A percentile compares a stretch with the other conserved stretches of the same genome.
These are phyloP conservation scores for Auriculariales sp. DNA, from an alignment of 768 basidiomycete species.

Conservation along the genomic window DNA sequence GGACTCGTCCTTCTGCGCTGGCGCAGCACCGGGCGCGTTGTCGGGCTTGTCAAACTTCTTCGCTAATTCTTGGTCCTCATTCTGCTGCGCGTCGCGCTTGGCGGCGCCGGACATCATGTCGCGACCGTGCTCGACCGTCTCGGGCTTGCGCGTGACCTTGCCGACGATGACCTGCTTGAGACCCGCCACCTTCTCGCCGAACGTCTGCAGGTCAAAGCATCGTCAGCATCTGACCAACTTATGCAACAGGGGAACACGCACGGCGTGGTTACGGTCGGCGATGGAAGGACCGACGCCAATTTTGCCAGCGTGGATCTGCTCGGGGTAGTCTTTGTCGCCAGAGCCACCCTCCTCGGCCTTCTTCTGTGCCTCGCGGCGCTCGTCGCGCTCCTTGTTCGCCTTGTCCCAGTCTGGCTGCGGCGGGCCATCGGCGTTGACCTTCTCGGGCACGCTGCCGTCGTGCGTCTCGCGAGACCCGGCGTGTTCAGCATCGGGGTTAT, in stretches of 20 bases:
- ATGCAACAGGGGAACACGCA: constrained; percentile 2
- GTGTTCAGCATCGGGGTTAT: not conserved
- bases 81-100: constrained; percentile 18
- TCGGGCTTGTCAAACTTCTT: too few species aligned
- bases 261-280: constrained; percentile 4
- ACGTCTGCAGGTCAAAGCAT: constrained; percentile 13
- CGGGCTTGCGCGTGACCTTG: constrained; percentile 22
- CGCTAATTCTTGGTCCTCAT: constrained; percentile 3
- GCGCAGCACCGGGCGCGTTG: too few species aligned
- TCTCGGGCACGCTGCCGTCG: not conserved
- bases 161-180: constrained; percentile 25
- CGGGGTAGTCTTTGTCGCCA: constrained; percentile 16
- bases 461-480: not conserved
- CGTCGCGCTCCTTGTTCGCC: not conserved
- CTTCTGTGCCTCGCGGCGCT: not conserved
- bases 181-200: constrained; percentile 23
- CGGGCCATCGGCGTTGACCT: not conserved
- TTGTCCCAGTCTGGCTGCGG: not conserved
- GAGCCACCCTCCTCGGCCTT: not conserved
- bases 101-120: constrained; percentile 26
- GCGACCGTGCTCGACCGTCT: constrained; percentile 18
- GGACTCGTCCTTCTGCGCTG: too few species aligned
- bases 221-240: constrained; percentile 14
- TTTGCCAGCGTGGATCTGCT: constrained; percentile 28
- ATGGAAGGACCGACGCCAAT: constrained; percentile 20